phyloP scores from a whole-genome alignment of 2,329 filamentous ascomycete species.

The Aspergillus tamarii region DNA sequence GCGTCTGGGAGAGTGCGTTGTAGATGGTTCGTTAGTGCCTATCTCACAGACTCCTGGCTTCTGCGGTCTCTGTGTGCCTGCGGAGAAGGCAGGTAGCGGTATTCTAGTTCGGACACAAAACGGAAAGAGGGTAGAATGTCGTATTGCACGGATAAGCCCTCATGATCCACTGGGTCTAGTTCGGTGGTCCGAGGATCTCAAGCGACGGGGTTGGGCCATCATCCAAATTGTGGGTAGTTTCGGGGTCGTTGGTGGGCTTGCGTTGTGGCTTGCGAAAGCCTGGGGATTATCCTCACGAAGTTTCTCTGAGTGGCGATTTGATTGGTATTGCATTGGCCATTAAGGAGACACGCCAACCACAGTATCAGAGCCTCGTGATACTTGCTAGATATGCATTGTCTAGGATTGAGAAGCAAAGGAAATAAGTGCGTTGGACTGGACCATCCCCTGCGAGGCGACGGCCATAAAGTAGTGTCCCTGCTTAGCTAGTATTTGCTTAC shows the following conservation, averaged over 20 bases:
- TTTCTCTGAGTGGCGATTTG: slow-evolving; percentile 36
- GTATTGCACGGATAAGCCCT: slow-evolving; percentile 49
- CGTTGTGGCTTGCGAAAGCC: slow-evolving; percentile 61
- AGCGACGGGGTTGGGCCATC: slow-evolving; percentile 66
- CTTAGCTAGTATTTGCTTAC: background rate
- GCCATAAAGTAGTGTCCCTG: background rate
- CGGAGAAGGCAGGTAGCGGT: slow-evolving; percentile 28
- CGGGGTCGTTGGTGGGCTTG: slow-evolving; percentile 72
- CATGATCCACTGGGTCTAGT: slow-evolving; percentile 81
- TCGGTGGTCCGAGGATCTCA: slow-evolving; percentile 68
- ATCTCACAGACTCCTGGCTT: slow-evolving; percentile 45
- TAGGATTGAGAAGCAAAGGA: background rate
- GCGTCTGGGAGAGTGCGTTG: slow-evolving; percentile 66
- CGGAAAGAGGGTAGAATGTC: slow-evolving; percentile 36
- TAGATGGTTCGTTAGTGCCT: slow-evolving; percentile 65
- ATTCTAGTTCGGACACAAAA: slow-evolving; percentile 29
- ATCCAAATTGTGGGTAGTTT: slow-evolving; percentile 75
- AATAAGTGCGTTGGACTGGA: background rate
- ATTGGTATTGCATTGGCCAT: slow-evolving; percentile 24
- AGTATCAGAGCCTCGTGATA: background rate
- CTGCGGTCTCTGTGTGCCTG: slow-evolving; percentile 27
- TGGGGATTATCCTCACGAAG: slow-evolving; percentile 42
- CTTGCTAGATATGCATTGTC: background rate
- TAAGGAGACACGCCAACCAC: background rate
- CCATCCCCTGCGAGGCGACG: background rate